Evolutionary conservation across 768 basidiomycete genomes (phyloP), one percentile per base, ranked within the genome.

Genomic region (Phanerochaete carnosa): DNA sequence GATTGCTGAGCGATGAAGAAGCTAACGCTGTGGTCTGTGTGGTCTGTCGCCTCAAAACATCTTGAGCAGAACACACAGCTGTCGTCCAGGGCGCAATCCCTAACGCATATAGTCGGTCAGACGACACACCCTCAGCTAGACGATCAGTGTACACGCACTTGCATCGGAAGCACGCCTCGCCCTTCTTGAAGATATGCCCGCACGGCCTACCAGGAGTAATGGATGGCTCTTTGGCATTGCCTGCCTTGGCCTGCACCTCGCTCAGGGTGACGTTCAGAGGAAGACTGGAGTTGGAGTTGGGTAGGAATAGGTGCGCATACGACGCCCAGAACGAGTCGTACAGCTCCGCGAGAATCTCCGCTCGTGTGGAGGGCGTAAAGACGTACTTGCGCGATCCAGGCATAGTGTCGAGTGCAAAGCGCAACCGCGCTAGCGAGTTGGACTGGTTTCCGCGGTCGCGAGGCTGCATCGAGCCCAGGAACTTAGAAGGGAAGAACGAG

Each of bases 1-100:
- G 91, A 88, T 66, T 97, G 94, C 60, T 92, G 92, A 8, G 91
- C 88, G 65, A 96, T 90, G 73, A 92, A 94, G 77, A 98, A 95
- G 61, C 90, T 89, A 66, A 98, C 87, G 64, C 94, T 96, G 76
- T 98, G 96, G 47, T 86, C 87, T 23, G 77, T 75, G 70, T 98
- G 96, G 59, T 89, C 81, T n/a, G 91, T 90, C 1, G 90, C 83
- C 66, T 92, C 88, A 75, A 95, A 98, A 73, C 97, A 98, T 51
- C 83, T 82, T 1, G 91, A 80, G 71, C 96, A 98, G 28, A 98
- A 78, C 12, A 97, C 94, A 66, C 90, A 95, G 65, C 89, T 92
- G 58, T 94, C 89, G 66, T 97, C 92, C 55, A 91, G 75, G 1
- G 91, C 88, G 73, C 95, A 98, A 66, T 97, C 95, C 71, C 96